A percentile compares a stretch with the other conserved stretches of the same genome.
These are phyloP conservation scores for Macroventuria anomochaeta DNA, from an alignment of 2,329 filamentous ascomycete species.

Conservation along the genomic window DNA sequence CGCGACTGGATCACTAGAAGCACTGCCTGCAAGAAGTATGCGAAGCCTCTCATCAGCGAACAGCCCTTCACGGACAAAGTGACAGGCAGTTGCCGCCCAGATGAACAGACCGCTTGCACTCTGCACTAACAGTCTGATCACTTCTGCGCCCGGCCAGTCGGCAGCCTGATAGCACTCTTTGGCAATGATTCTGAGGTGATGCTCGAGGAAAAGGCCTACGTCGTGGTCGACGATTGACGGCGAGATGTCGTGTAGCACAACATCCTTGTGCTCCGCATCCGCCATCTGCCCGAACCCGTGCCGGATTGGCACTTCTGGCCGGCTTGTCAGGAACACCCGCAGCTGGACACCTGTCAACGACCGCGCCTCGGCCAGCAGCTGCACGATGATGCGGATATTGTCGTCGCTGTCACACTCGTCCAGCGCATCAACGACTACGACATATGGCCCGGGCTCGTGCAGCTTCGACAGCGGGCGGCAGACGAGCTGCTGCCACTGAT, in stretches of 20 bases:
- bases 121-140: too few relatives aligned
- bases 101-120: too few relatives aligned
- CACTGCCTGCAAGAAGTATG: background rate
- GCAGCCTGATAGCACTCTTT: background rate
- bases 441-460: background rate
- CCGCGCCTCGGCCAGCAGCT: too few relatives aligned
- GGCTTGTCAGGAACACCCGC: constrained; percentile 27
- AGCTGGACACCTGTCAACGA: constrained; percentile 2
- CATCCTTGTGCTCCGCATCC: background rate
- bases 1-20: background rate
- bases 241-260: constrained; percentile 9
- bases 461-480: constrained; percentile 17
- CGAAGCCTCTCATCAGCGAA: background rate
- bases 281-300: too few relatives aligned
- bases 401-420: constrained; percentile 43
- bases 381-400: too few relatives aligned
- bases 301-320: constrained; percentile 25
- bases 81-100: too few relatives aligned
- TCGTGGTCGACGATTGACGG: constrained; percentile 22
- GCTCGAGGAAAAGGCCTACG: constrained; percentile 21
- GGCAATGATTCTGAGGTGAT: constrained; percentile 10
- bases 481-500: constrained; percentile 28
- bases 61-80: constrained; percentile 21
- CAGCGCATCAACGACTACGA: constrained; percentile 37
- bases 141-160: too few relatives aligned